phyloP scores from a whole-genome alignment of 192 early-diverging fungal genomes.

The Chytriomyces sp. region DNA sequence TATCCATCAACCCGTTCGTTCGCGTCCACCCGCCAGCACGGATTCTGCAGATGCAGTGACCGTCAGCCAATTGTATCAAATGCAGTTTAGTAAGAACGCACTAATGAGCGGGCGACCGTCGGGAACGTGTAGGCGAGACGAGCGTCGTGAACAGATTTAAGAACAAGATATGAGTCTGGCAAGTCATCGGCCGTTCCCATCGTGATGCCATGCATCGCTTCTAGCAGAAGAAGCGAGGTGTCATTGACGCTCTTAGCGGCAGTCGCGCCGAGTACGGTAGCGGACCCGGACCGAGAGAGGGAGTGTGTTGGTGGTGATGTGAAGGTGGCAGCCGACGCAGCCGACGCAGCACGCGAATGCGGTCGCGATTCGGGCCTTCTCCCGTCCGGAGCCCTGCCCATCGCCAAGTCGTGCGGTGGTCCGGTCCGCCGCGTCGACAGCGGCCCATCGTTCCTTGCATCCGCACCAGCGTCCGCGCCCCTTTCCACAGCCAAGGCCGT shows the following conservation, averaged over 20 bases:
- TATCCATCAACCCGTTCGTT: too few species aligned
- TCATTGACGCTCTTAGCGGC: neutral
- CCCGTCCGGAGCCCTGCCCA: too few species aligned
- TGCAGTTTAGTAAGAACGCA: neutral
- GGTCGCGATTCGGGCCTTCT: too few species aligned
- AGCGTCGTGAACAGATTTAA: neutral
- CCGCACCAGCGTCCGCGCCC: too few species aligned
- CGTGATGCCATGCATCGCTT: slow-evolving; percentile 13
- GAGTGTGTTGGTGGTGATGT: neutral
- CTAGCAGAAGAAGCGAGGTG: slow-evolving; percentile 38
- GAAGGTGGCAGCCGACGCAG: neutral
- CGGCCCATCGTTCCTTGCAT: too few species aligned
- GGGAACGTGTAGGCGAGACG: neutral
- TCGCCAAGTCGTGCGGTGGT: too few species aligned
- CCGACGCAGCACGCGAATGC: too few species aligned
- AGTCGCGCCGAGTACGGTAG: neutral
- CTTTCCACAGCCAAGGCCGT: too few species aligned
- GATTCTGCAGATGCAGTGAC: slow-evolving; percentile 15
- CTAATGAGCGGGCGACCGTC: slow-evolving; percentile 7
- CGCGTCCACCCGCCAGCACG: slow-evolving; percentile 21
- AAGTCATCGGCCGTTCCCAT: slow-evolving; percentile 13
- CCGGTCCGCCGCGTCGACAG: too few species aligned
- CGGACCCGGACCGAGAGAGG: neutral
- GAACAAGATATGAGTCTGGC: slow-evolving; percentile 23
- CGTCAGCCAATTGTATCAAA: neutral